Evolutionary conservation across 345 rosid genomes (phyloP).

Genomic region (Eucalyptus curtisii): DNA sequence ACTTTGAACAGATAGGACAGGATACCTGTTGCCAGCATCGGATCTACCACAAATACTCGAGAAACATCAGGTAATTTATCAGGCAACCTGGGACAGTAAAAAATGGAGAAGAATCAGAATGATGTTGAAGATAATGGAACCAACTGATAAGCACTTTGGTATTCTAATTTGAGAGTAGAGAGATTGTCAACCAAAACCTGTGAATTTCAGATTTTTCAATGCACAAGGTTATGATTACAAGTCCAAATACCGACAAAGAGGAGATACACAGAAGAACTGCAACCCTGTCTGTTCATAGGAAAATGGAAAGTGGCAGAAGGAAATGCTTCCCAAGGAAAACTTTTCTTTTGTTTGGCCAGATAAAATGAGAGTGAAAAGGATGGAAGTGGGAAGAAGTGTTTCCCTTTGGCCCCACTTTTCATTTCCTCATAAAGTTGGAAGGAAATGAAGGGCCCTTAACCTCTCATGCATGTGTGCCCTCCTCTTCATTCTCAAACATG

Average conservation of each 20-base stretch:
- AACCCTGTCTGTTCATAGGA: neutral
- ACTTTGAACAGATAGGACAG: neutral
- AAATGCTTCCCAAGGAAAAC: neutral
- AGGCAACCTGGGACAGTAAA: conserved; percentile 51
- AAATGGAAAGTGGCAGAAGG: neutral
- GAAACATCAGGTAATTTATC: conserved; percentile 49
- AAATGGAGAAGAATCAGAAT: neutral
- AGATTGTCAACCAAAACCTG: neutral
- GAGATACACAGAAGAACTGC: neutral
- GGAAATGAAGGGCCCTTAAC: neutral
- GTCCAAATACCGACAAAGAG: neutral
- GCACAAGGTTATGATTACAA: neutral
- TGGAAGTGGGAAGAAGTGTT: neutral
- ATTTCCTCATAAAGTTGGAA: neutral
- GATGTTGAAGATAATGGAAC: neutral
- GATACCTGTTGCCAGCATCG: conserved; percentile 84
- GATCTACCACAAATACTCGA: conserved; percentile 78
- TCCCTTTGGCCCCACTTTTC: neutral
- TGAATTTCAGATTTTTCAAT: neutral
- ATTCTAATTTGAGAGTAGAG: neutral
- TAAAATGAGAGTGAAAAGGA: neutral
- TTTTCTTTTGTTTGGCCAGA: neutral
- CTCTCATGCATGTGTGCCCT: neutral
- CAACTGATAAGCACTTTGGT: neutral
- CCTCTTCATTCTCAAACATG: neutral